Conservation (phyloP, 192 early-diverging fungal species). For the Coemansia sp. region DNA sequence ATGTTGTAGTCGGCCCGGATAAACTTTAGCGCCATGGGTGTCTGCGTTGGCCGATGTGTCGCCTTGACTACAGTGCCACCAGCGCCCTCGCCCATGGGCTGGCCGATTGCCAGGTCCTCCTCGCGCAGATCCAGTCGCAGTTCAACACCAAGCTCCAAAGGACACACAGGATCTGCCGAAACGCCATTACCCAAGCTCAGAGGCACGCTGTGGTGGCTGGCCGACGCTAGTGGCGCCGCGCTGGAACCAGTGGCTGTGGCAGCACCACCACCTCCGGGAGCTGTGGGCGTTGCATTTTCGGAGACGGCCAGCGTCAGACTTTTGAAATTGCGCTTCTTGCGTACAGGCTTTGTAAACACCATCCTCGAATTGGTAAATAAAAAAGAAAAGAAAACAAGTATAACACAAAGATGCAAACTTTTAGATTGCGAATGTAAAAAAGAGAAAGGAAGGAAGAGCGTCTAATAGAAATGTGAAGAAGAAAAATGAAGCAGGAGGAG, state of each 20-base stretch:
- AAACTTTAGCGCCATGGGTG: slow-evolving; percentile 91
- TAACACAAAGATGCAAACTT: slow-evolving; percentile 1
- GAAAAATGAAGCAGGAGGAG: neutral
- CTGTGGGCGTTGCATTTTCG: slow-evolving; percentile 19
- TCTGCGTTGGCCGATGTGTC: slow-evolving; percentile 82
- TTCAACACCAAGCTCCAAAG: slow-evolving; percentile 72
- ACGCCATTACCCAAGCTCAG: neutral
- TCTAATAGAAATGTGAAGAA: slow-evolving; percentile 2
- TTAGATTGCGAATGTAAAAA: slow-evolving; percentile 6
- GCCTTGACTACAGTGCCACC: slow-evolving; percentile 91
- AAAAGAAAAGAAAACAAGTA: neutral
- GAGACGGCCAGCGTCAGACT: slow-evolving; percentile 45
- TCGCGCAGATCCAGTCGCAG: slow-evolving; percentile 73
- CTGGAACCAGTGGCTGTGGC: slow-evolving; percentile 4
- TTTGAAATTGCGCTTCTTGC: slow-evolving; percentile 61
- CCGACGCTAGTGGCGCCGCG: slow-evolving; percentile 10
- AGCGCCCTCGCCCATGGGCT: slow-evolving; percentile 90
- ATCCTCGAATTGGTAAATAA: slow-evolving; percentile 13
- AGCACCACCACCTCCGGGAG: slow-evolving; percentile 18
- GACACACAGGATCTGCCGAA: slow-evolving; percentile 30
- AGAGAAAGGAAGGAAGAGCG: neutral
- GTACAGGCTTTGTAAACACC: slow-evolving; percentile 48
- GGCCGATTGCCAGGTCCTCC: slow-evolving; percentile 78
- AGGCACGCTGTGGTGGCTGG: slow-evolving; percentile 25
- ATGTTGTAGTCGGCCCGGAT: slow-evolving; percentile 67